Conservation (phyloP, 805 yeast genomes). For the Metschnikowia borealis region DNA sequence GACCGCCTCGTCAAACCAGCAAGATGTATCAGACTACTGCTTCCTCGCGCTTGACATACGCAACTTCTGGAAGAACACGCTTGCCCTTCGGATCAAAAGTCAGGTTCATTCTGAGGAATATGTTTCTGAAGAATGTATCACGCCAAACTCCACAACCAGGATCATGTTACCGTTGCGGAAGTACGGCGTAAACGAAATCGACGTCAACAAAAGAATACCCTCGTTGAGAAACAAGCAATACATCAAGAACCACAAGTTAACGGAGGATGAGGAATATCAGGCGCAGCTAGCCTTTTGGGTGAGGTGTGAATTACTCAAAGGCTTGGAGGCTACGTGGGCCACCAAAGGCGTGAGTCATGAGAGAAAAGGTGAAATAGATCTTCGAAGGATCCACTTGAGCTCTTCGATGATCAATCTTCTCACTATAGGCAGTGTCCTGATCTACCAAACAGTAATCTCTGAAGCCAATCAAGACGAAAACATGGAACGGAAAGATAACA, state of each 20-base stretch:
- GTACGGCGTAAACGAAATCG: constrained; percentile 39
- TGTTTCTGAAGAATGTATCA: constrained; percentile 21
- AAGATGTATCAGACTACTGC: constrained; percentile 50
- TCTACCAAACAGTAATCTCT: constrained; percentile 28
- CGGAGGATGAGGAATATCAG: constrained; percentile 52
- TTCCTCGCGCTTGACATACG: constrained; percentile 70
- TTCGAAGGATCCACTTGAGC: constrained; percentile 62
- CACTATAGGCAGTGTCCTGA: constrained; percentile 44
- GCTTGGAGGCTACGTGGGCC: constrained; percentile 66
- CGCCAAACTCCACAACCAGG: constrained; percentile 40
- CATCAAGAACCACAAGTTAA: constrained; percentile 51
- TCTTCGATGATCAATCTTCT: constrained; percentile 56
- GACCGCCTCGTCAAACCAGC: constrained; percentile 17
- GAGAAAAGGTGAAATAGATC: constrained; percentile 57
- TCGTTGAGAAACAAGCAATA: constrained; percentile 68
- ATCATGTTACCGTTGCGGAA: constrained; percentile 68
- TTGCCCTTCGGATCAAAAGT: constrained; percentile 28
- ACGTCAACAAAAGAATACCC: constrained; percentile 58
- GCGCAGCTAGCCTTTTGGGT: constrained; percentile 78
- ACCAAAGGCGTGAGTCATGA: constrained; percentile 20
- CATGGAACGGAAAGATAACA: constrained; percentile 19
- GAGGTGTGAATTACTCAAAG: constrained; percentile 57
- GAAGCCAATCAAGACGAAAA: constrained; percentile 18
- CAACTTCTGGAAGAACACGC: constrained; percentile 70
- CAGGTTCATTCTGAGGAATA: constrained; percentile 21